phyloP scores from a whole-genome alignment of 225 moss, liverwort and hornwort species.

The Anthoceros angustus region DNA sequence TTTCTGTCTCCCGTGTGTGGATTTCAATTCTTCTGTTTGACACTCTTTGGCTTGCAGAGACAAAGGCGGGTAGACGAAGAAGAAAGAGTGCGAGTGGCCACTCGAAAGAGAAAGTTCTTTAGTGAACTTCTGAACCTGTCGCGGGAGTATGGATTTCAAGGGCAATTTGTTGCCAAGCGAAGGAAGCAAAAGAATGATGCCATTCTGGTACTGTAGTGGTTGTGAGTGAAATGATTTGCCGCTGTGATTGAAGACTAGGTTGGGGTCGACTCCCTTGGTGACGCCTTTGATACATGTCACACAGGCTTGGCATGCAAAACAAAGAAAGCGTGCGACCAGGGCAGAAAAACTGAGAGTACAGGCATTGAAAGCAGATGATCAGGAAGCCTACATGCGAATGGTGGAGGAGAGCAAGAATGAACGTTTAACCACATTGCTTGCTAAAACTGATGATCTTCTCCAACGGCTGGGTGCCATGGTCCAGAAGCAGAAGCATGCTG shows the following conservation, averaged over 20 bases:
- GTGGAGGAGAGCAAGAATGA: conserved; percentile 99
- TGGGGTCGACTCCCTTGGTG: background rate
- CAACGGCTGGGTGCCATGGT: conserved; percentile 97
- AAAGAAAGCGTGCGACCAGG: conserved; percentile 78
- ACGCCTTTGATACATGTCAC: background rate
- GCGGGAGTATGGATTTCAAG: conserved; percentile 61
- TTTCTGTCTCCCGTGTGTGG: background rate
- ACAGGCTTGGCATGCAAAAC: conserved; percentile 95
- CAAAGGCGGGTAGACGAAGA: conserved; percentile 91
- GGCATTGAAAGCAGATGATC: conserved; percentile 94
- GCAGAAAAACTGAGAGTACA: conserved; percentile 86
- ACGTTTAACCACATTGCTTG: conserved; percentile 77
- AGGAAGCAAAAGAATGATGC: conserved; percentile 90
- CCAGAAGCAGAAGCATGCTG: conserved; percentile 88
- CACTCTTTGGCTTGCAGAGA: conserved; percentile 20
- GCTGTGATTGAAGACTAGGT: background rate
- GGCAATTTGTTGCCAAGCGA: conserved; percentile 61
- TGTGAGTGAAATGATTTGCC: background rate
- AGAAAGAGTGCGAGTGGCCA: conserved; percentile 51
- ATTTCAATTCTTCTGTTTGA: background rate
- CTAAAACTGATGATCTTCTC: conserved; percentile 85
- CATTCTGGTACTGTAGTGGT: conserved; percentile 25
- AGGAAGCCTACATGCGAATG: conserved; percentile 98
- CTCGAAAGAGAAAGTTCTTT: conserved; percentile 90
- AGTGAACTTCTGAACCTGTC: conserved; percentile 76